Evolutionary conservation across 495 filamentous ascomycete species (phyloP), one percentile per base, ranked within the genome.

Genomic region (Hypomontagnella submonticulosa): DNA sequence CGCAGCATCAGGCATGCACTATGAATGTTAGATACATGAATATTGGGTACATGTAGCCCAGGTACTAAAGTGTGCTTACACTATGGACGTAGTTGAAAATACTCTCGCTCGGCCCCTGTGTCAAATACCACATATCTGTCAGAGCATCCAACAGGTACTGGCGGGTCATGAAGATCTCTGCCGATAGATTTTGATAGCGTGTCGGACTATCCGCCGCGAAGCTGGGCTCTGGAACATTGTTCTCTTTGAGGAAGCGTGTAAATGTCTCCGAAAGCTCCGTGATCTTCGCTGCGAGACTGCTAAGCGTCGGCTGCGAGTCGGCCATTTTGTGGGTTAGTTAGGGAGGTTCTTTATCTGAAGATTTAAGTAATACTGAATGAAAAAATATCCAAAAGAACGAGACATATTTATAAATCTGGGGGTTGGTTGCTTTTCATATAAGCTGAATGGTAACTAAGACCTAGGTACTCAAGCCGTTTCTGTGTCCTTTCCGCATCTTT

Each of bases 71-170:
- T 33, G n/a, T 23, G 20, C 70, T 67, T 19, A 72, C 70, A 16
- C 47, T 64, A 37, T 72, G 70, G 41, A 67, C 70, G 30, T 72
- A 72, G 52, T 72, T 72, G 42, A 63, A 70, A 12, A 72, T 67
- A n/a, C 70, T 72, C 50, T 72, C 67, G 16, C 66, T 70, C 2
- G 70, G 70, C 3, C 70, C 70, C 43, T 72, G 70, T 12, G 67
- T 65, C 10, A 72, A 42, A 48, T 70, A 72, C 70, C 70, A 70
- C 58, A 72, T 66, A 16, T 72, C 70, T 20, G 38, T 60, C 13
- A 72, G 51, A 18, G 67, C 57, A 54, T 72, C 70, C 9, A 60
- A 38, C 4, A 72, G 40, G 1, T 34, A 13, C 30, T 72, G 70
- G 20, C 66, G 63, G 9, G 62, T 70, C 43, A 72, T 63, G 55